These are phyloP conservation scores for Gossypium anomalum DNA, from an alignment of 345 rosid genomes.

Conservation along the genomic window DNA sequence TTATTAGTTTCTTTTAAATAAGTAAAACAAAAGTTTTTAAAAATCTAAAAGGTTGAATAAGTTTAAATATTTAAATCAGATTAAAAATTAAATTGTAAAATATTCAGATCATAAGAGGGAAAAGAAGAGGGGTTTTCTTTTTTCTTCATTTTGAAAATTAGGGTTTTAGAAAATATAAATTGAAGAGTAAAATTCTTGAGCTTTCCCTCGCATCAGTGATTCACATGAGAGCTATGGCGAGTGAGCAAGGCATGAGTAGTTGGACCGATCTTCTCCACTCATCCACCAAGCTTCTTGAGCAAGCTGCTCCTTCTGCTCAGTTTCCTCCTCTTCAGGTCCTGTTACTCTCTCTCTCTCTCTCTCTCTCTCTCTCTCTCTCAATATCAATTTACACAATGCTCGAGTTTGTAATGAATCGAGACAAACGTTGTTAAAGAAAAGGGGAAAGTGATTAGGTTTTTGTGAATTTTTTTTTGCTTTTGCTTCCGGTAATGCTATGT, in stretches of 20 bases:
- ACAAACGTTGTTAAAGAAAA: too few relatives aligned
- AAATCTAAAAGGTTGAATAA: too few relatives aligned
- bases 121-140: too few relatives aligned
- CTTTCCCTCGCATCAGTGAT: constrained; percentile 13
- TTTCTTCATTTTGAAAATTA: neutral
- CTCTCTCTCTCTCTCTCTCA: constrained; percentile 6
- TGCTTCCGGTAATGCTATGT: neutral
- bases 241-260: constrained; percentile 70
- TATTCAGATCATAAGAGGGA: too few relatives aligned
- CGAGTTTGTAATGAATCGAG: neutral
- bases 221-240: constrained; percentile 48
- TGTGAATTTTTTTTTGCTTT: neutral
- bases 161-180: constrained; percentile 14
- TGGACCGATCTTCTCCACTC: constrained; percentile 96
- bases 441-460: neutral
- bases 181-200: too few relatives aligned
- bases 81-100: too few relatives aligned
- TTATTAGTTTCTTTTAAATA: too few relatives aligned
- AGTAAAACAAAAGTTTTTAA: too few relatives aligned
- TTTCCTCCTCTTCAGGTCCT: constrained; percentile 98
- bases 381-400: neutral
- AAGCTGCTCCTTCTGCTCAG: constrained; percentile 95
- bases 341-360: constrained; percentile 12
- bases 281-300: constrained; percentile 91
- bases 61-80: too few relatives aligned